Conservation (phyloP, 371 early-diverging fungal species). For the Syncephalastrum sp. region DNA sequence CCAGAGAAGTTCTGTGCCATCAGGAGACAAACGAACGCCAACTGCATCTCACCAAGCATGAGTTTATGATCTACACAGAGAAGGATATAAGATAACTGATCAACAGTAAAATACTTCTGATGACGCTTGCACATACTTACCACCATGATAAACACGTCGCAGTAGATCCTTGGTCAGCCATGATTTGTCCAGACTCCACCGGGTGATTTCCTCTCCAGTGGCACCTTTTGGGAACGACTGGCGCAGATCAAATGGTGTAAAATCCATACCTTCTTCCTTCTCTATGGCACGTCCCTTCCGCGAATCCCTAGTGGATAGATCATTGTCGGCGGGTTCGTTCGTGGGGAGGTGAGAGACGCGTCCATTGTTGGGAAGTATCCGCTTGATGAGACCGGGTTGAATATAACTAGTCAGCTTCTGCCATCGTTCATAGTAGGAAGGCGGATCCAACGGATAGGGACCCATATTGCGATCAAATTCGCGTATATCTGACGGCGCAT, state of each 20-base stretch:
- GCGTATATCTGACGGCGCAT: conserved; percentile 58
- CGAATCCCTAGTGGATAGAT: conserved; percentile 23
- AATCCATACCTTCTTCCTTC: conserved; percentile 50
- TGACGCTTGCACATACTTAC: conserved; percentile 24
- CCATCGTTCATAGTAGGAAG: conserved; percentile 73
- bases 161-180: conserved; percentile 70
- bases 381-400: conserved; percentile 47
- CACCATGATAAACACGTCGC: conserved; percentile 36
- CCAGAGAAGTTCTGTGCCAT: conserved; percentile 85
- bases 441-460: conserved; percentile 78
- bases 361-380: conserved; percentile 65
- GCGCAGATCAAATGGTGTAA: conserved; percentile 74
- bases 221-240: conserved; percentile 81
- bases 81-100: background rate
- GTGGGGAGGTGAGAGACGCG: conserved; percentile 48
- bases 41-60: conserved; percentile 79
- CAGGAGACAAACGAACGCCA: conserved; percentile 78
- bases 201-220: conserved; percentile 67
- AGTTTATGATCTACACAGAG: conserved; percentile 29
- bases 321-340: conserved; percentile 13
- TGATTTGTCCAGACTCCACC: conserved; percentile 89
- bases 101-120: background rate
- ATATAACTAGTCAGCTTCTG: conserved; percentile 66
- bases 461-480: conserved; percentile 84
- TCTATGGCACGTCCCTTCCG: conserved; percentile 39